Evolutionary conservation across 2,329 filamentous ascomycete genomes (phyloP).

Genomic region (Laburnicola sp.): DNA sequence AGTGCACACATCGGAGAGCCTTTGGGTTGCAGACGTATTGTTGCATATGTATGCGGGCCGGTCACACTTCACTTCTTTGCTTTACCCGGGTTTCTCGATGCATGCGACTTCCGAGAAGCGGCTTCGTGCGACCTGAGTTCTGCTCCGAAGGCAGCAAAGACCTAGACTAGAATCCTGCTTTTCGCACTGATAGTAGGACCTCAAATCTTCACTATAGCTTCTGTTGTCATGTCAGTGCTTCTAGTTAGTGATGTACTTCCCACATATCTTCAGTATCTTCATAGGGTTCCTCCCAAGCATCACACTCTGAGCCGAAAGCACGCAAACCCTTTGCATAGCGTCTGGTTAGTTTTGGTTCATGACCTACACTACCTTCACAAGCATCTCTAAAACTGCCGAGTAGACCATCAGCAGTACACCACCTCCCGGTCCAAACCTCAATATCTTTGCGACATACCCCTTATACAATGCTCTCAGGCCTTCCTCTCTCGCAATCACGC

Average conservation of each 20-base stretch:
- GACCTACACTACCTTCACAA: slow-evolving; percentile 20
- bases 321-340: no score
- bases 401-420: slow-evolving; percentile 37
- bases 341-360: no score
- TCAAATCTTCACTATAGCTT: no score
- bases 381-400: slow-evolving; percentile 29
- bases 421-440: slow-evolving; percentile 36
- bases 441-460: slow-evolving; percentile 36
- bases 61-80: background rate
- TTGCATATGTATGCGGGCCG: background rate
- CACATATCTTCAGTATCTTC: no score
- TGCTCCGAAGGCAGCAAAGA: background rate
- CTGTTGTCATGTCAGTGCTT: no score
- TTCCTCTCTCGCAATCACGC: slow-evolving; percentile 32
- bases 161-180: no score
- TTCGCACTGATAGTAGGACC: no score
- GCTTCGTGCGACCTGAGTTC: background rate
- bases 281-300: no score
- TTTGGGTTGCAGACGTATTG: background rate
- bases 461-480: slow-evolving; percentile 35
- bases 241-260: no score
- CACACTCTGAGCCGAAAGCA: no score
- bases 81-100: slow-evolving; percentile 8
- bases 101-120: background rate
- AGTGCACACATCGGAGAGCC: slow-evolving; percentile 4